Evolutionary conservation across 345 rosid species (phyloP), one percentile per base, ranked within the genome.

Genomic region (Euclidium syriacum): DNA sequence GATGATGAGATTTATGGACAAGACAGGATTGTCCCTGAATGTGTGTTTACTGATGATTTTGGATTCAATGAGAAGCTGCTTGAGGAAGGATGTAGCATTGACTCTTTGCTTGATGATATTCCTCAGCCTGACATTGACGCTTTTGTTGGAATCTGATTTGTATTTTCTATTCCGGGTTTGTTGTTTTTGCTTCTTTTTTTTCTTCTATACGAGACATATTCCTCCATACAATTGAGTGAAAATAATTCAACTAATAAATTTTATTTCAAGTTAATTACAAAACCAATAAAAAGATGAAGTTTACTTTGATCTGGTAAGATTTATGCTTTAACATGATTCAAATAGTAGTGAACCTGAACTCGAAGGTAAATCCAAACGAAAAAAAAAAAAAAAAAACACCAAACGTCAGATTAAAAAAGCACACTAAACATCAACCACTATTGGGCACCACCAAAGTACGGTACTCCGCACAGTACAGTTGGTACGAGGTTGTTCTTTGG

Each of bases 81-180:
- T 51, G 71, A 78, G 61, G 91, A 77, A 12, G 78, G 78, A 16
- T 85, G 88, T 57, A 79, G 73, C 78, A 74, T 86, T 56, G 92
- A 88, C 41, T 78, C 83, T 14, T 75, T 91, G 46, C 89, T 88
- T 58, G 87, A 84, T 39, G 94, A 81, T 20, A 61, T 81, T 36
- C 84, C 82, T 29, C 75, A 63, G 34, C 47, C 60, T 71, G 70
- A 57, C 20, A 64, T 71, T 50, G 70, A 71, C 40, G 70, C 65
- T 57, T 64, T 64, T 41, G 70, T 64, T 41, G 75, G 61, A 32
- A 48, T 71, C 48, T 71, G 50, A 64, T 41, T 54, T 70, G n/a
- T 39, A n/a, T 29, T 27, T 6, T 10, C 14, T 14, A 10, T 66
- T 49, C 30, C 52, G 9, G 8, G 10, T 35, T 52, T 25, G 7